phyloP scores from a whole-genome alignment of 1,139 yeast genomes.

The Candida sojae region DNA sequence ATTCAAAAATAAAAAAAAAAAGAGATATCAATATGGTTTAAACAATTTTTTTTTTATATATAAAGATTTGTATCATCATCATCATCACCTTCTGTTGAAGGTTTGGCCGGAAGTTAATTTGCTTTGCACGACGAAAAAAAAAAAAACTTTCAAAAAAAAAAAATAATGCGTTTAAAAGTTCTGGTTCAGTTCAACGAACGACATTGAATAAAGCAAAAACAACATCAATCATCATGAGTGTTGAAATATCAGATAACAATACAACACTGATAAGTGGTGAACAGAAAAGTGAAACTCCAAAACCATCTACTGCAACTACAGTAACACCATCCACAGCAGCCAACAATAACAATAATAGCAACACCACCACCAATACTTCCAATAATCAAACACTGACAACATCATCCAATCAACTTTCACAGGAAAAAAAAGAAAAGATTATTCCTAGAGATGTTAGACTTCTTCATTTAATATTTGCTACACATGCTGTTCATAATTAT shows the following conservation, averaged over 20 bases:
- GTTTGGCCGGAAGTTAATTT: no score
- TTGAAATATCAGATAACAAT: slow-evolving; percentile 1
- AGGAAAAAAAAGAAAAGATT: slow-evolving; percentile 21
- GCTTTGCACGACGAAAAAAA: neutral
- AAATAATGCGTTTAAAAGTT: slow-evolving; percentile 1
- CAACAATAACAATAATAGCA: slow-evolving; percentile 1
- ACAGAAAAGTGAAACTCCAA: neutral
- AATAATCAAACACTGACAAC: slow-evolving; percentile 1
- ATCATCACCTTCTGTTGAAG: no score
- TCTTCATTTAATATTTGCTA: slow-evolving; percentile 85
- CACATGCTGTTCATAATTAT: slow-evolving; percentile 88
- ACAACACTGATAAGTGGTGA: neutral
- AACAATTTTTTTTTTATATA: no score
- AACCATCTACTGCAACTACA: slow-evolving; percentile 1
- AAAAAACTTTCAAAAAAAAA: slow-evolving; percentile 1
- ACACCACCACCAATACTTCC: slow-evolving; percentile 2
- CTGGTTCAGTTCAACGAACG: neutral
- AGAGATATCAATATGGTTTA: no score
- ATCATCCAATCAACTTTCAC: slow-evolving; percentile 6
- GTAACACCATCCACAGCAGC: neutral
- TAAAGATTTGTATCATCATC: no score
- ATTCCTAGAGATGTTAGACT: slow-evolving; percentile 91
- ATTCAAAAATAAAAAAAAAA: no score
- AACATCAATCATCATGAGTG: slow-evolving; percentile 4
- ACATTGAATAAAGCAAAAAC: neutral